Evolutionary conservation across 768 basidiomycete genomes (phyloP), one percentile per base, ranked within the genome.

Genomic region (Fistulinella prunicolor): DNA sequence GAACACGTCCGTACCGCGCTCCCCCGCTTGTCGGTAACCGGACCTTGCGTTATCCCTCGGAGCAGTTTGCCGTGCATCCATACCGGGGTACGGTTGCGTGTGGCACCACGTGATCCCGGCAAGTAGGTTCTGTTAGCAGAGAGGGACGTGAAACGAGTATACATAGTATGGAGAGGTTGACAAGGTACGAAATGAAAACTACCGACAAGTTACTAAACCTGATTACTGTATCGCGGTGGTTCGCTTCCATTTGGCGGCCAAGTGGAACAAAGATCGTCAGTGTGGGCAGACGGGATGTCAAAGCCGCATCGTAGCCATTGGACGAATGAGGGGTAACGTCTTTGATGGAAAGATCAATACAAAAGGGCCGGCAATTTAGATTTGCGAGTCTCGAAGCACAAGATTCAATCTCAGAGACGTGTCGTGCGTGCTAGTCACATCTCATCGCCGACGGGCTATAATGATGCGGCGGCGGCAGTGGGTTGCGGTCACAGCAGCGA

Each of bases 121-220:
- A 64, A 62, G 55, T 53, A 61, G 44, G 60, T 56, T 59, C 47
- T 56, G 47, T 42, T 38, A 41, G 39, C 20, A 42, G 42, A 58
- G 52, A 56, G 52, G 26, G 44, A 53, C 40, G 47, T 61, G 59
- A 61, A 61, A 63, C 61, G 58, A 37, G 53, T 53, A 62, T 62
- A n/a, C n/a, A 4, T 32, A 28, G 26, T 10, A 32, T 32, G 59
- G 60, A 62, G 53, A 48, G 47, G 7, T 20, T 47, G 56, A 49
- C 60, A 62, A 46, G 28, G 44, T 29, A 49, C 24, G 38, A 44
- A 22, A 52, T 48, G 21, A 46, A 50, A 56, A 50, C 26, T 14
- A 41, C 60, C 47, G 59, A 47, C 5, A 41, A 24, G 50, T 47
- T 49, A 44, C 46, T 49, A 45, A 21, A 51, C 23, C 24, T 37